Percentiles rank a stretch among this genome's conserved stretches.
These are phyloP conservation scores for Picea sitchensis DNA, from an alignment of 75 land plant species.

Conservation along the genomic window DNA sequence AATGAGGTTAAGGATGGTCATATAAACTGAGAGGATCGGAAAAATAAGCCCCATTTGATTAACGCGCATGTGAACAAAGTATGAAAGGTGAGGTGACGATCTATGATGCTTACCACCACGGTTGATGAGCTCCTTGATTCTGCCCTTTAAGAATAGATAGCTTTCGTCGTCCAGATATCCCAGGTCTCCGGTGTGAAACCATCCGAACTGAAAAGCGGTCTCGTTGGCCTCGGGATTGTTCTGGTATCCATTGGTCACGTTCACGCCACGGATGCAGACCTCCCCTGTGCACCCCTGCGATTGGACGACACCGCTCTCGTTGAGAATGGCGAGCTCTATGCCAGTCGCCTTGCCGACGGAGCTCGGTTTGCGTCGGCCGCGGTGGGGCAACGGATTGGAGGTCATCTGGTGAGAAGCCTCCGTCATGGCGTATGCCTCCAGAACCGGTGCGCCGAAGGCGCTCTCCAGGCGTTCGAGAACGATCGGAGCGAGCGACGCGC, in stretches of 20 bases:
- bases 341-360: conserved; percentile 85
- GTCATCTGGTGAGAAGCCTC: conserved; percentile 94
- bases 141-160: conserved; percentile 80
- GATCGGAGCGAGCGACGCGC: conserved; percentile 76
- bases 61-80: no score
- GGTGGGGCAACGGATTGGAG: conserved; percentile 80
- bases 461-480: conserved; percentile 68
- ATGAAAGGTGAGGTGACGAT: no score
- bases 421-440: conserved; percentile 99
- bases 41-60: no score
- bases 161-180: conserved; percentile 86
- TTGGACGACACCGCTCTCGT: conserved; percentile 50
- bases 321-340: conserved; percentile 69
- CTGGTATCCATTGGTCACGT: conserved; percentile 87
- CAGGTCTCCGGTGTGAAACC: conserved; percentile 99
- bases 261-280: conserved; percentile 84
- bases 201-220: conserved; percentile 73
- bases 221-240: conserved; percentile 89
- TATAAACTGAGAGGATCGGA: no score
- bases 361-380: conserved; percentile 78
- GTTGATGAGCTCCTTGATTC: conserved; percentile 90
- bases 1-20: no score
- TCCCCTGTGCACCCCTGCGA: conserved; percentile 46
- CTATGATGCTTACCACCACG: no score
- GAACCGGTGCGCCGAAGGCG: conserved; percentile 85